Evolutionary conservation across 768 basidiomycete genomes (phyloP).

Genomic region (Lactifluus hygrophoroides): DNA sequence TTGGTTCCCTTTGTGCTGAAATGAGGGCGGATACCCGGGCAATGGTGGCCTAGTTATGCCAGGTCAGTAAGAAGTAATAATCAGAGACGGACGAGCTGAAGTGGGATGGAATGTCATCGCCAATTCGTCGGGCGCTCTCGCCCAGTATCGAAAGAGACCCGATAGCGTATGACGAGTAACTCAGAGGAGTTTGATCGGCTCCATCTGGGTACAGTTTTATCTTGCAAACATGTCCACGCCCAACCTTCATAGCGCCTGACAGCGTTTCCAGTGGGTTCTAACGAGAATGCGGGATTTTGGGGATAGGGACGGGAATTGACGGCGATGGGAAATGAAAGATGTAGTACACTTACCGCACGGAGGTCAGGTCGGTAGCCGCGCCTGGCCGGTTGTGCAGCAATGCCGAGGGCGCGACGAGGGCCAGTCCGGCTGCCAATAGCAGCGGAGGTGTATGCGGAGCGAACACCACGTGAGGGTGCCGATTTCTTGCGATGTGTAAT

Average conservation of each 20-base stretch:
- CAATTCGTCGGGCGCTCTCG: constrained; percentile 68
- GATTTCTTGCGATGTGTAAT: constrained; percentile 60
- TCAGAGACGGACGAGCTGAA: not conserved
- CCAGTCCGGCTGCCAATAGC: constrained; percentile 63
- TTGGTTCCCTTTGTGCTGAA: constrained; percentile 63
- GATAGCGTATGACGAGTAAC: constrained; percentile 69
- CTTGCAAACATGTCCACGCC: constrained; percentile 94
- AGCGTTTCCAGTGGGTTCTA: constrained; percentile 84
- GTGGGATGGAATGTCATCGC: constrained; percentile 42
- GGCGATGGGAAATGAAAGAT: not conserved
- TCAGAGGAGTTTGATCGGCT: constrained; percentile 53
- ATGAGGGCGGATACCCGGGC: constrained; percentile 69
- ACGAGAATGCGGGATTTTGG: constrained; percentile 57
- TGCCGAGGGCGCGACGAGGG: constrained; percentile 58
- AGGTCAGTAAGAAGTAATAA: not conserved
- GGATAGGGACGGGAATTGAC: constrained; percentile 8
- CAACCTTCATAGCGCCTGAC: constrained; percentile 63
- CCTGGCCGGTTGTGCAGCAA: constrained; percentile 50
- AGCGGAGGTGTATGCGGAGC: constrained; percentile 38
- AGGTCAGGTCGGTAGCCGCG: constrained; percentile 73
- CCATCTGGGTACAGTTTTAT: constrained; percentile 39
- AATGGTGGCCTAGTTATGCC: constrained; percentile 49
- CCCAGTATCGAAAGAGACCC: constrained; percentile 50
- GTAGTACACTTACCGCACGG: constrained; percentile 50
- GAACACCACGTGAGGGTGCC: constrained; percentile 44